Evolutionary conservation across 768 basidiomycete genomes (phyloP), one percentile per base, ranked within the genome.

Genomic region (Suillus brevipes): DNA sequence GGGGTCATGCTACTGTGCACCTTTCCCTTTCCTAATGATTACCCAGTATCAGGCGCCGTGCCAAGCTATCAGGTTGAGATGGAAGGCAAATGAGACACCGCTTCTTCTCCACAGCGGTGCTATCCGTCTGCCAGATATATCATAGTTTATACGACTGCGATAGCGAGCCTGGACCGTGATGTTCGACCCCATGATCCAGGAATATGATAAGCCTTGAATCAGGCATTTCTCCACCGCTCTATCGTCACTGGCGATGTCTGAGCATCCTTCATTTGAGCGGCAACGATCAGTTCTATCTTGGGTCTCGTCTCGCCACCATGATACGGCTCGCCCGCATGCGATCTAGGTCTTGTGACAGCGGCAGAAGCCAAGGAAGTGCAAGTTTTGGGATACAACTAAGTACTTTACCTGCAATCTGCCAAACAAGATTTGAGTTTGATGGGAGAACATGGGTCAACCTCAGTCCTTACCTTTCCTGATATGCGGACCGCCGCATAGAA

Each of bases 401-500:
- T 57, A 52, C 82, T 84, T 73, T 84, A 81, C 38, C 83, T 84
- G 66, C 83, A 85, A 65, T 85, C 84, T 85, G 20, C 43, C 52
- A 36, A 28, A 50, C 6, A 38, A 55, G 3, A 55, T 55, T 49
- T 18, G n/a, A 25, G 13, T 66, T 9, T 69, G 63, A 50, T 47
- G 64, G 73, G 40, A 49, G 9, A 20, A 18, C 3, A 36, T 12
- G 8, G 18, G 16, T 18, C 20, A 20, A 13, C 20, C 20, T 52
- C 12, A 23, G 47, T 23, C 52, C 73, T 25, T 67, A 91, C 94
- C 95, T 83, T 90, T 93, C 75, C 93, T 94, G 38, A 97, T 78
- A 81, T 98, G 96, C 6, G 93, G 90, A 0, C 95, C 95, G 4
- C 97, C 96, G 74, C 97, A 99, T 42, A 87, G 81, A 97, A 99